phyloP scores from a whole-genome alignment of 176 grass and related monocot species.

The Pontederia paniculata region DNA sequence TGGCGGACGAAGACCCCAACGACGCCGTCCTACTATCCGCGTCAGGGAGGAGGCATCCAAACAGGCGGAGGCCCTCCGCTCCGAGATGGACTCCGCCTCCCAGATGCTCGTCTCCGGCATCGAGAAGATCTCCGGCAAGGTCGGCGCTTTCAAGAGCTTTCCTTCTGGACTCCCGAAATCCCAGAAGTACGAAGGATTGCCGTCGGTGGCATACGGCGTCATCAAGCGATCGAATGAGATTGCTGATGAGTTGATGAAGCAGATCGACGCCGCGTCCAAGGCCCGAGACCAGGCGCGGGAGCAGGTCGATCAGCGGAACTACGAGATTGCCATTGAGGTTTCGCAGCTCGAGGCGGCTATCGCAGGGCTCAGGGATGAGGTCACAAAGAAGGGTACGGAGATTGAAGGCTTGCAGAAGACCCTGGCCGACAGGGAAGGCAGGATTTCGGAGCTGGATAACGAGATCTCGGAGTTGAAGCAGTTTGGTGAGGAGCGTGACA shows the following conservation, averaged over 20 bases:
- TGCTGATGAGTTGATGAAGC: conserved; percentile 65
- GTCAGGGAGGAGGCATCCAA: conserved; percentile 17
- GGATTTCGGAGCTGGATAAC: conserved; percentile 24
- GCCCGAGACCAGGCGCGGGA: conserved; percentile 53
- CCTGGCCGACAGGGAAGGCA: conserved; percentile 20
- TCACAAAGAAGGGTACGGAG: conserved; percentile 25
- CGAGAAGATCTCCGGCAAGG: conserved; percentile 74
- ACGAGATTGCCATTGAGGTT: conserved; percentile 96
- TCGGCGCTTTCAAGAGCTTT: conserved; percentile 27
- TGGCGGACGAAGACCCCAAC: conserved; percentile 61
- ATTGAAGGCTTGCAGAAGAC: conserved; percentile 38
- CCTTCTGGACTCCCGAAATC: conserved; percentile 56
- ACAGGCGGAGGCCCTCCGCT: conserved; percentile 31
- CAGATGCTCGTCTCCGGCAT: conserved; percentile 84
- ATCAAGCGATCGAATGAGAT: conserved; percentile 94
- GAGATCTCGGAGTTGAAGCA: conserved; percentile 35
- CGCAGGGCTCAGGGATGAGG: conserved; percentile 21
- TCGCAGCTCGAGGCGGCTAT: conserved; percentile 79
- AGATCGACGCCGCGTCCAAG: conserved; percentile 52
- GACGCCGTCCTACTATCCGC: conserved; percentile 31
- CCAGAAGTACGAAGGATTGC: conserved; percentile 72
- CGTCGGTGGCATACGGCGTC: conserved; percentile 60
- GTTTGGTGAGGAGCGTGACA: conserved; percentile 24
- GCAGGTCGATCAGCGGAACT: conserved; percentile 78
- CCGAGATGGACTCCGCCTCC: conserved; percentile 59